These are phyloP conservation scores for Paraurostyla sp. DNA, from an alignment of 73 alveolate species.

Conservation along the genomic window DNA sequence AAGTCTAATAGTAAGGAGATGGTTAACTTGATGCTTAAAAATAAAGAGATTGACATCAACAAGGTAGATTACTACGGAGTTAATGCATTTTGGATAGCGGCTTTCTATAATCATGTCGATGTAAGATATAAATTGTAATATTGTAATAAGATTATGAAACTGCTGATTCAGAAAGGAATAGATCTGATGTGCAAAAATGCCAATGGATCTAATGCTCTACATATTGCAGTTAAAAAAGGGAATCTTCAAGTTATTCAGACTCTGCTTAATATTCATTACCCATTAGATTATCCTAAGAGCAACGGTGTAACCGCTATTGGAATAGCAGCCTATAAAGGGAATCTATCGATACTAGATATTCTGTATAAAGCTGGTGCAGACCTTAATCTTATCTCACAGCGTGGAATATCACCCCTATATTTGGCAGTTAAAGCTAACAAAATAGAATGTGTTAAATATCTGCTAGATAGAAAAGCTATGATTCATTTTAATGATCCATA, in stretches of 20 bases:
- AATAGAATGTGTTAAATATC: not conserved
- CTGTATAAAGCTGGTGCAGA: slow-evolving; percentile 64
- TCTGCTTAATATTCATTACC: slow-evolving; percentile 49
- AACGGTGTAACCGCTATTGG: slow-evolving; percentile 67
- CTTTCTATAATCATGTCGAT: slow-evolving; percentile 58
- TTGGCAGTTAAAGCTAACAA: slow-evolving; percentile 52
- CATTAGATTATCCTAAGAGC: slow-evolving; percentile 28
- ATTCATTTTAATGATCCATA: not conserved
- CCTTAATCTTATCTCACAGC: not conserved
- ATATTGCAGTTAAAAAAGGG: slow-evolving; percentile 58
- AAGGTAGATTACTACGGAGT: slow-evolving; percentile 63
- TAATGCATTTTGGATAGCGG: slow-evolving; percentile 72
- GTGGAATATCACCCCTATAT: slow-evolving; percentile 68
- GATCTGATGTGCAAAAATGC: slow-evolving; percentile 14
- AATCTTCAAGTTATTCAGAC: slow-evolving; percentile 26
- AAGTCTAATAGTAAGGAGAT: slow-evolving; percentile 18
- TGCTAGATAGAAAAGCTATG: slow-evolving; percentile 39
- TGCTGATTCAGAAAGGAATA: slow-evolving; percentile 14
- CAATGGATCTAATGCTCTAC: slow-evolving; percentile 65
- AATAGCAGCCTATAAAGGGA: slow-evolving; percentile 66
- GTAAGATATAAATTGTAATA: not conserved
- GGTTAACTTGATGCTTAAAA: slow-evolving; percentile 31
- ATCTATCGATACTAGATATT: slow-evolving; percentile 23
- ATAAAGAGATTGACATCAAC: slow-evolving; percentile 41
- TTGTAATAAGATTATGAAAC: slow-evolving; percentile 32